Percentiles rank a stretch among this genome's conserved stretches.
Evolutionary conservation across 257 asterid genomes (phyloP).

Genomic region (Jaltomata sinuosa): DNA sequence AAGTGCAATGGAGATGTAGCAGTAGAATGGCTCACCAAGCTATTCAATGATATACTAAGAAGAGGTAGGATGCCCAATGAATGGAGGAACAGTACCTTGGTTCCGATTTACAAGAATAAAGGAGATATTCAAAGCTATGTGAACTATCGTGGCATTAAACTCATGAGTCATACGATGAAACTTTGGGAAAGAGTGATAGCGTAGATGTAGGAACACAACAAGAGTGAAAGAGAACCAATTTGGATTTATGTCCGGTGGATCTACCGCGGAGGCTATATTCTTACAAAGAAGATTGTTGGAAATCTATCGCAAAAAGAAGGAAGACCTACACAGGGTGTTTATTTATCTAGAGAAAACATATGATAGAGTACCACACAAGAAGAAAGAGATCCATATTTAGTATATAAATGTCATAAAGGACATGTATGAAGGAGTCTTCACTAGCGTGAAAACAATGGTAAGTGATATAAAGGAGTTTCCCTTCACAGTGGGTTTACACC

Average conservation of each 20-base stretch:
- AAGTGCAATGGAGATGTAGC: neutral
- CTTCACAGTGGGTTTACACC: too few species aligned
- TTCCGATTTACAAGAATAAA: neutral
- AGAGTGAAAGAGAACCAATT: neutral
- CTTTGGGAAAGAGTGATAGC: neutral
- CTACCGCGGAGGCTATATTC: neutral
- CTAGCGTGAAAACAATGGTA: too few species aligned
- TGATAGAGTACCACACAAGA: too few species aligned
- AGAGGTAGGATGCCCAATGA: neutral
- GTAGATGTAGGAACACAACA: neutral
- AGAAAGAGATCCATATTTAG: too few species aligned
- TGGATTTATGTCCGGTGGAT: neutral
- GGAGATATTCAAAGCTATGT: neutral
- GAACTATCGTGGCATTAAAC: neutral
- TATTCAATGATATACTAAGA: neutral
- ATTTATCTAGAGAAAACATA: too few species aligned
- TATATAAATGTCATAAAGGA: too few species aligned
- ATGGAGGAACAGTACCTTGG: neutral
- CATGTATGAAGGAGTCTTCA: too few species aligned
- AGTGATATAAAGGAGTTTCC: too few species aligned
- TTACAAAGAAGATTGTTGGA: neutral
- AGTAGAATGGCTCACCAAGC: neutral
- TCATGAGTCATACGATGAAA: neutral
- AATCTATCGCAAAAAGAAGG: neutral
- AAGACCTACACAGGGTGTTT: neutral